Evolutionary conservation across 371 early-diverging fungal species (phyloP).

Genomic region (Apophysomyces trapeziformis): DNA sequence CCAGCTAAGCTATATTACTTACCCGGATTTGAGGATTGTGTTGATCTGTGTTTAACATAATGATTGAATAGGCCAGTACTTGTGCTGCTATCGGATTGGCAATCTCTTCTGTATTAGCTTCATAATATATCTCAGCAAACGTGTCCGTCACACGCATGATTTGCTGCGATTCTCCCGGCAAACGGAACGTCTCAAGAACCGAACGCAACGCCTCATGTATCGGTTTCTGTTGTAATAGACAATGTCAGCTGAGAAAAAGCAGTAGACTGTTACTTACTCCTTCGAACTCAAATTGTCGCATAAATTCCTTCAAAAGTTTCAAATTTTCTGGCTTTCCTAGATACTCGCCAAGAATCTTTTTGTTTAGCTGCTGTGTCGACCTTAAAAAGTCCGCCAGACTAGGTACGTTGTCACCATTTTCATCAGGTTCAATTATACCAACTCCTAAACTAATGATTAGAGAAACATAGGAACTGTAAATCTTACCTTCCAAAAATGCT

Average conservation of each 20-base stretch:
- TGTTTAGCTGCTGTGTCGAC: constrained; percentile 76
- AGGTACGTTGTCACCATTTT: constrained; percentile 49
- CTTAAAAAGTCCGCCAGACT: constrained; percentile 76
- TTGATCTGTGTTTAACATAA: constrained; percentile 95
- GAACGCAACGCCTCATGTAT: constrained; percentile 88
- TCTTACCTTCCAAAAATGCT: constrained; percentile 61
- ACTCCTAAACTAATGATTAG: constrained; percentile 36
- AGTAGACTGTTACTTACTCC: constrained; percentile 46
- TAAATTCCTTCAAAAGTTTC: constrained; percentile 77
- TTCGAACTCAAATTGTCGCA: constrained; percentile 84
- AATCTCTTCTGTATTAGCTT: constrained; percentile 65
- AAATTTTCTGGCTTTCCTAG: constrained; percentile 83
- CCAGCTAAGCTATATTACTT: constrained; percentile 15
- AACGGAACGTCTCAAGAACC: constrained; percentile 84
- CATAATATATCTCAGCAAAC: constrained; percentile 82
- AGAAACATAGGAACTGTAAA: neutral
- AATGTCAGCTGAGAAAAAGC: neutral
- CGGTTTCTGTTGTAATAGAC: constrained; percentile 51
- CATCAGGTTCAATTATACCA: constrained; percentile 49
- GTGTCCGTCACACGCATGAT: constrained; percentile 91
- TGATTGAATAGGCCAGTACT: constrained; percentile 85
- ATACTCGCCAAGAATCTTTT: constrained; percentile 86
- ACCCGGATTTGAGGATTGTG: constrained; percentile 86
- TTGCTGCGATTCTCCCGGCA: constrained; percentile 95
- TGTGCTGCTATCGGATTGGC: constrained; percentile 77